A percentile compares a stretch with the other conserved stretches of the same genome.
Conservation (phyloP, 805 yeast species). For the Starmerella etchellsii region DNA sequence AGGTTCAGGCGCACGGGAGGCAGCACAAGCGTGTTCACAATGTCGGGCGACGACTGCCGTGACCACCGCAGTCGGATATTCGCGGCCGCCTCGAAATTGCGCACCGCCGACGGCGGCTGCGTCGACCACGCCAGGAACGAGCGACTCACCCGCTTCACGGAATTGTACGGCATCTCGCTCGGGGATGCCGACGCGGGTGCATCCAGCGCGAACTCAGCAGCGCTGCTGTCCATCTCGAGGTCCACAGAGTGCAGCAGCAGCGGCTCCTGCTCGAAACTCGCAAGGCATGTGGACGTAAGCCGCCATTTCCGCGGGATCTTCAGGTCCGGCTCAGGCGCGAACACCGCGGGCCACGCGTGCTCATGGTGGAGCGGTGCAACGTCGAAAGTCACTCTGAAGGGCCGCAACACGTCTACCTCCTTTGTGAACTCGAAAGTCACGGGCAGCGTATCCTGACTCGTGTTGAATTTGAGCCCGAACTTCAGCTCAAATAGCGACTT, state of each 20-base stretch:
- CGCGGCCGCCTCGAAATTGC: constrained; percentile 23
- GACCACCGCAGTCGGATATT: constrained; percentile 26
- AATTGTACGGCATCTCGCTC: constrained; percentile 8
- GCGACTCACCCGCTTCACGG: constrained; percentile 6
- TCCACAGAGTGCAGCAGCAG: constrained; percentile 4
- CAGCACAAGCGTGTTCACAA: constrained; percentile 11
- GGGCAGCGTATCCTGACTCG: constrained; percentile 22
- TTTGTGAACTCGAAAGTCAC: constrained; percentile 19
- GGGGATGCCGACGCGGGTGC: not conserved
- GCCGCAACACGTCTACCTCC: constrained; percentile 25
- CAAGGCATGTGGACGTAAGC: constrained; percentile 24
- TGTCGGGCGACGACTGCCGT: constrained; percentile 14
- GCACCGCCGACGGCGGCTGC: not conserved
- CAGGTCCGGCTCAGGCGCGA: constrained; percentile 23
- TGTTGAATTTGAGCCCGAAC: constrained; percentile 13
- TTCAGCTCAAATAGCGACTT: constrained; percentile 8
- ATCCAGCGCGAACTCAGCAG: constrained; percentile 5
- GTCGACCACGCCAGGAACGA: constrained; percentile 4
- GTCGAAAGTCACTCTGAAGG: constrained; percentile 29
- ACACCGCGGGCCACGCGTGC: constrained; percentile 30
- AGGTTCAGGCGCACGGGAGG: constrained; percentile 19
- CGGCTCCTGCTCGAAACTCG: constrained; percentile 15
- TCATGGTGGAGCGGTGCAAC: constrained; percentile 26
- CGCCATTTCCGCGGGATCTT: constrained; percentile 29
- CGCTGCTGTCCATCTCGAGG: constrained; percentile 4